These are phyloP conservation scores for Millerozyma acaciae DNA, from an alignment of 805 yeast genomes.

Conservation along the genomic window DNA sequence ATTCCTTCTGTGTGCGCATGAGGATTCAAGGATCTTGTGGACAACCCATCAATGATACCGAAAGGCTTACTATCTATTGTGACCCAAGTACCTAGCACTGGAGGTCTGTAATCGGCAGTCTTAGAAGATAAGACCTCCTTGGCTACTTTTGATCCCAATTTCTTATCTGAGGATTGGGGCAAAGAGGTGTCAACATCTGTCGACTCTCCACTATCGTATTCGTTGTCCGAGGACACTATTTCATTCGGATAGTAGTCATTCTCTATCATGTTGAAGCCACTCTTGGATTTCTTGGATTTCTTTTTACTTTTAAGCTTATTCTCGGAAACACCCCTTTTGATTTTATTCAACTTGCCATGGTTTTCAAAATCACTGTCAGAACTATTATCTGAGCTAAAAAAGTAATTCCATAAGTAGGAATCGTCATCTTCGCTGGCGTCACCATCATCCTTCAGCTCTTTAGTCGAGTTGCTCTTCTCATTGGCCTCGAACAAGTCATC, in stretches of 20 bases:
- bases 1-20: not conserved
- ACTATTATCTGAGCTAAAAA: constrained; percentile 47
- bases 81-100: constrained; percentile 89
- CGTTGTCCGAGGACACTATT: constrained; percentile 13
- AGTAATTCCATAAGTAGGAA: constrained; percentile 70
- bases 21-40: constrained; percentile 71
- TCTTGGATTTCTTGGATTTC: constrained; percentile 12
- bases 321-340: constrained; percentile 17
- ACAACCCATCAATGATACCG: constrained; percentile 91
- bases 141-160: constrained; percentile 72
- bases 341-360: constrained; percentile 8
- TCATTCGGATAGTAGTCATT: constrained; percentile 11
- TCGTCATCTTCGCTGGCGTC: constrained; percentile 55
- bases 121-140: constrained; percentile 90
- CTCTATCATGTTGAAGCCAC: constrained; percentile 23
- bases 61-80: constrained; percentile 76
- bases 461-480: constrained; percentile 6
- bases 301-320: constrained; percentile 1
- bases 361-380: constrained; percentile 18
- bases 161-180: constrained; percentile 61
- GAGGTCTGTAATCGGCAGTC: constrained; percentile 83
- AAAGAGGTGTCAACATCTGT: constrained; percentile 89
- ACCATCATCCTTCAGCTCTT: constrained; percentile 9
- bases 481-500: constrained; percentile 17
- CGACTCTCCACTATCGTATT: constrained; percentile 72